These are phyloP conservation scores for Aureobasidium musti DNA, from an alignment of 2,329 filamentous ascomycete species.

Conservation along the genomic window DNA sequence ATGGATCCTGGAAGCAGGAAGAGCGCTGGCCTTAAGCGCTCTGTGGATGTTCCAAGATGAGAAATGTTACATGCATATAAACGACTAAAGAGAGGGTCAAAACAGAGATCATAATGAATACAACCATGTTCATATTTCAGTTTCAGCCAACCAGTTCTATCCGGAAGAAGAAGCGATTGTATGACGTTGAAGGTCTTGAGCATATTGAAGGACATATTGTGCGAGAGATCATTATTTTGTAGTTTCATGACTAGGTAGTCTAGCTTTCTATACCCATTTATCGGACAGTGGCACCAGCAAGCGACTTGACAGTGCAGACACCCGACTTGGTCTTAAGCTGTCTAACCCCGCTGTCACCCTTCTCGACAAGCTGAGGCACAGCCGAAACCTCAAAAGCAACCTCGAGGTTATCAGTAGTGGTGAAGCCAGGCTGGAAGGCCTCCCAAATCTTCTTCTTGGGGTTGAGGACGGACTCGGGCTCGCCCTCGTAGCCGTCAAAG, in stretches of 20 bases:
- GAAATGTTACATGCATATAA: not conserved
- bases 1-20: constrained; percentile 63
- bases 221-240: too few relatives aligned
- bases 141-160: not conserved
- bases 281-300: constrained; percentile 80
- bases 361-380: constrained; percentile 73
- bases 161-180: too few relatives aligned
- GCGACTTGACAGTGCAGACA: constrained; percentile 76
- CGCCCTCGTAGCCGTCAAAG: constrained; percentile 93
- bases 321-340: constrained; percentile 77
- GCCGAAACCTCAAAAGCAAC: constrained; percentile 81
- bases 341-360: constrained; percentile 57
- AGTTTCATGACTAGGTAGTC: too few relatives aligned
- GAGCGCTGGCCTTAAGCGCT: constrained; percentile 65
- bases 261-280: constrained; percentile 49
- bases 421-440: constrained; percentile 93
- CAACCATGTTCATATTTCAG: constrained; percentile 2
- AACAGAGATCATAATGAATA: constrained; percentile 3
- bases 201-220: too few relatives aligned
- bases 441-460: constrained; percentile 99
- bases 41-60: not conserved
- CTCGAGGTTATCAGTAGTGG: constrained; percentile 76
- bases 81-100: constrained; percentile 7
- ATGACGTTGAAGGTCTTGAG: too few relatives aligned
- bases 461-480: constrained; percentile 91